Conservation (phyloP, 331 rosid species). For the Ulmus americana region DNA sequence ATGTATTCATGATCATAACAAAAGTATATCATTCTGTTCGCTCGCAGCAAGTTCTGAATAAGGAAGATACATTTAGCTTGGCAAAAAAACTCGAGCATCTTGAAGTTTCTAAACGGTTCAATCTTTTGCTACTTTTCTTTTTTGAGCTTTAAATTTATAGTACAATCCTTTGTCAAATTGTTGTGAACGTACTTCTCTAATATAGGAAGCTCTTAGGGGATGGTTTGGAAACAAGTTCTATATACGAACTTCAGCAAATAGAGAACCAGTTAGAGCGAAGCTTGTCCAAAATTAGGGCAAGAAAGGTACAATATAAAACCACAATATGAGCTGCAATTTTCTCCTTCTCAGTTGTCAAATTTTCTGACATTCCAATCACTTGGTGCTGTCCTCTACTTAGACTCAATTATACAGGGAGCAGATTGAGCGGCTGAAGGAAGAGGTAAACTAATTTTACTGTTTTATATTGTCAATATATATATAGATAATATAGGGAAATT, state of each 20-base stretch:
- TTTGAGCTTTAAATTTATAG: not conserved
- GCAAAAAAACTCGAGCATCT: constrained; percentile 51
- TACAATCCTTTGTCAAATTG: not conserved
- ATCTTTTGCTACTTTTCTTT: not conserved
- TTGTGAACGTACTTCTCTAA: not conserved
- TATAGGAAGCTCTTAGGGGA: constrained; percentile 74
- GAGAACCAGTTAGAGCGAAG: constrained; percentile 70
- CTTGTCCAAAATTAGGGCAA: constrained; percentile 67
- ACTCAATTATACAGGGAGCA: constrained; percentile 47
- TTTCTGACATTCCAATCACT: too few relatives aligned
- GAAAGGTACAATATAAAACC: constrained; percentile 42
- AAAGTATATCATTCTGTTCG: not conserved
- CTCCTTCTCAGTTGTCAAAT: too few relatives aligned
- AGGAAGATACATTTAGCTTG: constrained; percentile 38
- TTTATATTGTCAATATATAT: not conserved
- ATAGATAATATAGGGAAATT: too few relatives aligned
- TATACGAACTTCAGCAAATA: constrained; percentile 55
- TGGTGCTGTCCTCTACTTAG: constrained; percentile 26
- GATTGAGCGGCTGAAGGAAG: constrained; percentile 53
- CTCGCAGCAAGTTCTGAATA: constrained; percentile 29
- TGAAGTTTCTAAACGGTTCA: constrained; percentile 57
- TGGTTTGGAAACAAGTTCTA: constrained; percentile 49
- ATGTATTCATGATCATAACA: not conserved
- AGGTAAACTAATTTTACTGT: constrained; percentile 35
- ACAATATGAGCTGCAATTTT: too few relatives aligned